These are phyloP conservation scores for Aspergillus persii DNA, from an alignment of 2,329 filamentous ascomycete genomes.

Conservation along the genomic window DNA sequence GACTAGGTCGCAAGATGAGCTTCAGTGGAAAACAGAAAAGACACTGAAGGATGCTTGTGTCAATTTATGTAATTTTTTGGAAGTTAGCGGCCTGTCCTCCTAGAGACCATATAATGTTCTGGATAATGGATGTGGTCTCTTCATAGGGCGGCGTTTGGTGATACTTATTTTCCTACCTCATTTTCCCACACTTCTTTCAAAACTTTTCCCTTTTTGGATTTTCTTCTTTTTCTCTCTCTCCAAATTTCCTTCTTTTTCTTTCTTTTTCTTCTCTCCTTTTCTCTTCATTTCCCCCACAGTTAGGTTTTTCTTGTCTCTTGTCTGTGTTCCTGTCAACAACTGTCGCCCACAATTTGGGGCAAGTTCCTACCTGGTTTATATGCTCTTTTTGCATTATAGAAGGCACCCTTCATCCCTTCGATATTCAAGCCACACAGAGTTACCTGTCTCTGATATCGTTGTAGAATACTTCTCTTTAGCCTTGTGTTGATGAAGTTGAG, in stretches of 20 bases:
- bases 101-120: conserved; percentile 5
- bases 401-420: not conserved
- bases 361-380: not conserved
- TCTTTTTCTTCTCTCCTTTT: not conserved
- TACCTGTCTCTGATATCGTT: conserved; percentile 5
- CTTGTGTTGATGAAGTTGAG: not conserved
- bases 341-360: not conserved
- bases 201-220: not conserved
- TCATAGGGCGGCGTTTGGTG: conserved; percentile 9
- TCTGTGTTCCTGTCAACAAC: not conserved
- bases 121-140: conserved; percentile 2
- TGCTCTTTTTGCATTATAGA: conserved; percentile 14
- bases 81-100: conserved; percentile 31
- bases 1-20: conserved; percentile 51
- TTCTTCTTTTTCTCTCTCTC: not conserved
- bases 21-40: conserved; percentile 46
- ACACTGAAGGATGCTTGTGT: conserved; percentile 37
- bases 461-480: conserved; percentile 1
- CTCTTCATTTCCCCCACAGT: not conserved
- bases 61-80: conserved; percentile 38
- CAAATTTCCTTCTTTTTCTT: not conserved
- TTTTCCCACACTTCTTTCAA: conserved; percentile 3
- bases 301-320: not conserved
- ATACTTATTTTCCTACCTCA: not conserved
- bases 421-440: not conserved